Conservation (phyloP, 2,329 filamentous ascomycete genomes). For the Paecilomyces variotii region DNA sequence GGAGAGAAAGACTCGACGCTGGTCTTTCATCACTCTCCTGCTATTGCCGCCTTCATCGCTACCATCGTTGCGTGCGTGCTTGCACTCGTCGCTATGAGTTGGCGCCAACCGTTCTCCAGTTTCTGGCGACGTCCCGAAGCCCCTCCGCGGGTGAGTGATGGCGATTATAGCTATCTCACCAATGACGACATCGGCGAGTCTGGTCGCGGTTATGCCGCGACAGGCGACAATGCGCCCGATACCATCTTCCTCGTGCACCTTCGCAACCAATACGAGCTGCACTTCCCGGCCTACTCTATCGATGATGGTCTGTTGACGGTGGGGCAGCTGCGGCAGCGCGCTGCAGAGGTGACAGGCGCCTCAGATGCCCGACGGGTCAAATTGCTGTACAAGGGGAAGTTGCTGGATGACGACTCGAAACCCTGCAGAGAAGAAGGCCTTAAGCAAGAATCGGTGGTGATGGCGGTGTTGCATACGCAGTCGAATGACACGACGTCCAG, state of each 20-base stretch:
- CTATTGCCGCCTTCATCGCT: slow-evolving; percentile 14
- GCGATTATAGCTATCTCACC: slow-evolving; percentile 33
- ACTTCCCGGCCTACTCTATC: slow-evolving; percentile 41
- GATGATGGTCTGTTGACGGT: slow-evolving; percentile 37
- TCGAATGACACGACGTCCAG: slow-evolving; percentile 22
- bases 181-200: slow-evolving; percentile 25
- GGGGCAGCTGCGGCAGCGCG: slow-evolving; percentile 31
- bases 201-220: slow-evolving; percentile 5
- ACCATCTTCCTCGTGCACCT: slow-evolving; percentile 37
- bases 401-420: slow-evolving; percentile 33
- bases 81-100: slow-evolving; percentile 25
- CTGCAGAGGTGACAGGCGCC: slow-evolving; percentile 30
- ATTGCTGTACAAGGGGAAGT: slow-evolving; percentile 40
- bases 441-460: slow-evolving; percentile 41
- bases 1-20: slow-evolving; percentile 7
- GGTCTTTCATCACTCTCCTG: not conserved
- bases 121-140: slow-evolving; percentile 23
- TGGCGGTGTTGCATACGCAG: slow-evolving; percentile 36
- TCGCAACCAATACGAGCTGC: slow-evolving; percentile 32
- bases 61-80: slow-evolving; percentile 20
- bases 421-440: slow-evolving; percentile 36
- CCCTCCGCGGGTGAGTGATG: slow-evolving; percentile 30
- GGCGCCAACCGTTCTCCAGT: slow-evolving; percentile 23
- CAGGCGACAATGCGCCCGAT: slow-evolving; percentile 32
- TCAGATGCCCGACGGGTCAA: slow-evolving; percentile 30